A percentile compares a stretch with the other conserved stretches of the same genome.
phyloP scores from a whole-genome alignment of 2,329 filamentous ascomycete species.

The Beauveria asiatica region DNA sequence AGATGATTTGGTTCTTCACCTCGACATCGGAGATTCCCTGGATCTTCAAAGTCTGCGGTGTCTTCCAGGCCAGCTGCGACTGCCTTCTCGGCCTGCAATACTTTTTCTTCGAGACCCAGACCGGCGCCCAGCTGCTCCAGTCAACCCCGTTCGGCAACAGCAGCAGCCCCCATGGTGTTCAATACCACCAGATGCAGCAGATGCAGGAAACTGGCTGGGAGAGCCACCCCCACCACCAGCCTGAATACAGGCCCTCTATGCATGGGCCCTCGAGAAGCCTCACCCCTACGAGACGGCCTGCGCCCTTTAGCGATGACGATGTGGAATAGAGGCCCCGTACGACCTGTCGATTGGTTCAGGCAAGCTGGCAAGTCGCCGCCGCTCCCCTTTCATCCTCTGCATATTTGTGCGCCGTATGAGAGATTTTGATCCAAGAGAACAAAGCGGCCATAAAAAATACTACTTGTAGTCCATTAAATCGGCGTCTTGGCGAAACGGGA shows the following conservation, averaged over 20 bases:
- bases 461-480: not conserved
- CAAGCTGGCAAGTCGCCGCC: slow-evolving; percentile 4
- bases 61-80: slow-evolving; percentile 75
- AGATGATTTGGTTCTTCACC: slow-evolving; percentile 80
- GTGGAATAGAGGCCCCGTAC: slow-evolving; percentile 17
- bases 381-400: not conserved
- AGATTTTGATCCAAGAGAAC: not conserved
- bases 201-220: slow-evolving; percentile 24
- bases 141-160: slow-evolving; percentile 11
- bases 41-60: slow-evolving; percentile 74
- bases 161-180: slow-evolving; percentile 18
- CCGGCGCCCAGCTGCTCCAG: slow-evolving; percentile 15
- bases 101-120: slow-evolving; percentile 46
- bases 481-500: slow-evolving; percentile 1
- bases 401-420: not conserved
- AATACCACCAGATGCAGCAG: slow-evolving; percentile 30
- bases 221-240: not conserved
- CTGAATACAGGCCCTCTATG: slow-evolving; percentile 23
- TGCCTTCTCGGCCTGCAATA: slow-evolving; percentile 67
- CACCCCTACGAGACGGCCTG: slow-evolving; percentile 32
- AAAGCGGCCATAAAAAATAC: not conserved
- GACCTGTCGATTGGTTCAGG: slow-evolving; percentile 3
- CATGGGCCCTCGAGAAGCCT: slow-evolving; percentile 27
- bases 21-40: slow-evolving; percentile 60
- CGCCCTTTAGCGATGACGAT: slow-evolving; percentile 27